Evolutionary conservation across 1,284 basidiomycete species (phyloP), one percentile per base, ranked within the genome.

Genomic region (Leucoagaricus sp.): DNA sequence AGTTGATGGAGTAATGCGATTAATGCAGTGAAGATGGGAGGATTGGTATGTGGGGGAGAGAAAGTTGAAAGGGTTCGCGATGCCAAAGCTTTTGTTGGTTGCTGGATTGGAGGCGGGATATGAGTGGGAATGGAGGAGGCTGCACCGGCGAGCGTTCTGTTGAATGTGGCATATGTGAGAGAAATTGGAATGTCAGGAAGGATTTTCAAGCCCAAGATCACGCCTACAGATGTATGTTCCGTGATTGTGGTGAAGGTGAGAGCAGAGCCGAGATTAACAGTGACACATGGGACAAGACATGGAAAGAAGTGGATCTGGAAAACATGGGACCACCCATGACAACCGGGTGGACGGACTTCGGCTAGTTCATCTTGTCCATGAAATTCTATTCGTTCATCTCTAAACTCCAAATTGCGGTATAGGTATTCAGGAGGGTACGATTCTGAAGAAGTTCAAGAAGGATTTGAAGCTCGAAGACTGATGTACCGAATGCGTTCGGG

Each of bases 1-100:
- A n/a, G n/a, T n/a, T n/a, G n/a, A n/a, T n/a, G n/a, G n/a, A n/a
- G n/a, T n/a, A 73, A 80, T 41, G 86, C 85, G 3, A 74, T 93
- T 55, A 87, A 91, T 21, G 86, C 84, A 3, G 85, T 96, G 58
- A 85, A 85, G 26, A 78, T 85, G 31, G 82, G 97, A 64, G 90
- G 90, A 2, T 80, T 95, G 47, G 79, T 83, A 84, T 34, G 83
- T 97, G 25, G 97, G 97, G 21, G 94, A 98, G 71, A 83, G 89
- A 61, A 93, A 94, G 69, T 84, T 99, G 63, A 98, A 98, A 72
- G 96, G 96, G 13, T 79, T 98, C 34, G 95, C 98, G 73, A 81
- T 91, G 1, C 93, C 93, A 1, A 96, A 98, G 72, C 81, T 84
- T 63, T 78, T 99, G 13, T 92, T 93, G 26, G 73, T 91, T 23